Percentiles rank a stretch among this genome's conserved stretches.
phyloP scores from a whole-genome alignment of 257 asterid genomes.

The Solanum acaule region DNA sequence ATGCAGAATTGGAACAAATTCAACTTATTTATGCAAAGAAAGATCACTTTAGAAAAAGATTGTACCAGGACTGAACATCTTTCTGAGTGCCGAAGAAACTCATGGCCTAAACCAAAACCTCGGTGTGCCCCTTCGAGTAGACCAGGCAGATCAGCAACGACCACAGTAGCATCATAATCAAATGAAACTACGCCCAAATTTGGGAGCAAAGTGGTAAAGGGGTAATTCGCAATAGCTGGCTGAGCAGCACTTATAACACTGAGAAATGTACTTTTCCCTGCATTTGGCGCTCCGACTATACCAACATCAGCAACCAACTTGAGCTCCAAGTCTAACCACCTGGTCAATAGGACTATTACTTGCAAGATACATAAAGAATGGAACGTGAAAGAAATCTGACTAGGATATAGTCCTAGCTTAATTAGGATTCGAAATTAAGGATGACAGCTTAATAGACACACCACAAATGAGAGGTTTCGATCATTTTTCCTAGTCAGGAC shows the following conservation, averaged over 20 bases:
- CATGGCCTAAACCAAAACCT: constrained; percentile 96
- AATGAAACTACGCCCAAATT: constrained; percentile 95
- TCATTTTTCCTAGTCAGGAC: background rate
- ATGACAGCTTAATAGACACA: background rate
- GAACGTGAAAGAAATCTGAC: background rate
- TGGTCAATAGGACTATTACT: constrained; percentile 22
- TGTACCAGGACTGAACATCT: constrained; percentile 91
- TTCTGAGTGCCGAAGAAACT: constrained; percentile 91
- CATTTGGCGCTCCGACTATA: constrained; percentile 93
- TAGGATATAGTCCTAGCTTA: background rate
- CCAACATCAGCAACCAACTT: constrained; percentile 98
- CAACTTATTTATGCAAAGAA: background rate
- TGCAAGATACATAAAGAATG: background rate
- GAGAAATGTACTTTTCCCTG: constrained; percentile 94
- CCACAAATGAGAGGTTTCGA: background rate
- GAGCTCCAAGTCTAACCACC: constrained; percentile 97
- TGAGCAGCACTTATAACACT: constrained; percentile 93
- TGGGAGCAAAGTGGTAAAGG: constrained; percentile 98
- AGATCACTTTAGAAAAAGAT: background rate
- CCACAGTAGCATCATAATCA: constrained; percentile 73
- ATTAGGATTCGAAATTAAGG: background rate
- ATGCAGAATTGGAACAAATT: background rate
- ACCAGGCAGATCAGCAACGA: constrained; percentile 95
- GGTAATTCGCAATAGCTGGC: constrained; percentile 86
- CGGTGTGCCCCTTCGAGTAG: constrained; percentile 95